Percentiles rank a stretch among this genome's conserved stretches.
These are phyloP conservation scores for Boletellus emodensis DNA, from an alignment of 768 basidiomycete species.

Conservation along the genomic window DNA sequence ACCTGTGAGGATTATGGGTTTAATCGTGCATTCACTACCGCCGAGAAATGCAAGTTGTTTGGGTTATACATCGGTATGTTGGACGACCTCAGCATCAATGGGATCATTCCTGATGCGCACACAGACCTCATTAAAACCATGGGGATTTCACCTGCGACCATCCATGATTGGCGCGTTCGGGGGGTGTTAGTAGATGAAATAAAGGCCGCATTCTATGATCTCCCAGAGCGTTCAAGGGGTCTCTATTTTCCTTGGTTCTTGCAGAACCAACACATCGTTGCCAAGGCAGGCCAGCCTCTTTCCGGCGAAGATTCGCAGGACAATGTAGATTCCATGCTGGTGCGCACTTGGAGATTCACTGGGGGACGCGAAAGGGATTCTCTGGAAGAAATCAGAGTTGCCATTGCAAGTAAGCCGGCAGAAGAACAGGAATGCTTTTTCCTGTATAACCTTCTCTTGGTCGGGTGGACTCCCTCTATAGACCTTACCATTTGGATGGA, in stretches of 20 bases:
- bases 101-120: not conserved
- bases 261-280: constrained; percentile 30
- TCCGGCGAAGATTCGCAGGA: not conserved
- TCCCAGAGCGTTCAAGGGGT: constrained; percentile 25
- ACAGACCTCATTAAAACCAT: constrained; percentile 23
- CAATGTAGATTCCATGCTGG: not conserved
- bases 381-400: not conserved
- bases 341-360: constrained; percentile 5
- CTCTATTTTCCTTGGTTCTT: constrained; percentile 36
- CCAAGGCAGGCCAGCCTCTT: constrained; percentile 5
- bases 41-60: constrained; percentile 21
- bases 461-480: not conserved
- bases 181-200: constrained; percentile 35
- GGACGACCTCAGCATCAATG: not conserved
- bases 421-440: not conserved
- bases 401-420: not conserved
- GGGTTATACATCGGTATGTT: constrained; percentile 29
- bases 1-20: constrained; percentile 38
- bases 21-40: constrained; percentile 11
- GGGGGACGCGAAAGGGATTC: constrained; percentile 7
- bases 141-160: constrained; percentile 21
- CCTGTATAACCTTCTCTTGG: constrained; percentile 1
- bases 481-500: constrained; percentile 6
- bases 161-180: constrained; percentile 31
- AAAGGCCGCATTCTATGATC: constrained; percentile 22